These are phyloP conservation scores for Trichoderma harzianum DNA, from an alignment of 2,329 filamentous ascomycete genomes.

Conservation along the genomic window DNA sequence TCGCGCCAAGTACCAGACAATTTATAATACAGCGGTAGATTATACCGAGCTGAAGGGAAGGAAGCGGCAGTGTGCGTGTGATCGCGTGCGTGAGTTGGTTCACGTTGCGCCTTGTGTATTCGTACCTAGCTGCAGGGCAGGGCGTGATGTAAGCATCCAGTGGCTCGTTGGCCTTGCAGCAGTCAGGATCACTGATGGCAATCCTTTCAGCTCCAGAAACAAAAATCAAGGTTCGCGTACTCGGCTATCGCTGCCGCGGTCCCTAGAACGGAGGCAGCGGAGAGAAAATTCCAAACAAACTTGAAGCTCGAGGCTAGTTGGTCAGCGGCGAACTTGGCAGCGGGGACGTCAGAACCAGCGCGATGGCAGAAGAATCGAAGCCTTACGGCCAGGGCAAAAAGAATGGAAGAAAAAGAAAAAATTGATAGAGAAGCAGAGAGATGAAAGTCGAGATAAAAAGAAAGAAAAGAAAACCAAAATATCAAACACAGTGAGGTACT, in stretches of 20 bases:
- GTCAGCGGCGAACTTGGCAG: conserved; percentile 11
- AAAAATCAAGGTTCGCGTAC: conserved; percentile 8
- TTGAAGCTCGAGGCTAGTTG: neutral
- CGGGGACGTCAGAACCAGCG: neutral
- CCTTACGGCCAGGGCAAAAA: neutral
- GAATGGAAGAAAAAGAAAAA: neutral
- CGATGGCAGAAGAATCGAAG: neutral
- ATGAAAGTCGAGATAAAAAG: neutral
- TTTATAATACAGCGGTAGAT: conserved; percentile 8
- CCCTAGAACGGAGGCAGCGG: conserved; percentile 8
- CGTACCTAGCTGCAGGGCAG: neutral
- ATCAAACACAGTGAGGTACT: neutral
- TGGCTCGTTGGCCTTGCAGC: neutral
- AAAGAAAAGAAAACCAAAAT: neutral
- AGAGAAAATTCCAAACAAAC: conserved; percentile 7
- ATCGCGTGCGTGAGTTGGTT: neutral
- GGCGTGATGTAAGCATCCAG: neutral
- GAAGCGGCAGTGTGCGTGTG: conserved; percentile 7
- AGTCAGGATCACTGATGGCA: neutral
- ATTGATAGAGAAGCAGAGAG: neutral
- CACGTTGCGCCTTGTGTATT: neutral
- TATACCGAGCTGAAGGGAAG: neutral
- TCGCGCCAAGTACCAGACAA: neutral
- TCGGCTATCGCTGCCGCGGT: conserved; percentile 5
- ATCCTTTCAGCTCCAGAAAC: neutral